These are phyloP conservation scores for Colletotrichum paranaense DNA, from an alignment of 2,329 filamentous ascomycete genomes.

Conservation along the genomic window DNA sequence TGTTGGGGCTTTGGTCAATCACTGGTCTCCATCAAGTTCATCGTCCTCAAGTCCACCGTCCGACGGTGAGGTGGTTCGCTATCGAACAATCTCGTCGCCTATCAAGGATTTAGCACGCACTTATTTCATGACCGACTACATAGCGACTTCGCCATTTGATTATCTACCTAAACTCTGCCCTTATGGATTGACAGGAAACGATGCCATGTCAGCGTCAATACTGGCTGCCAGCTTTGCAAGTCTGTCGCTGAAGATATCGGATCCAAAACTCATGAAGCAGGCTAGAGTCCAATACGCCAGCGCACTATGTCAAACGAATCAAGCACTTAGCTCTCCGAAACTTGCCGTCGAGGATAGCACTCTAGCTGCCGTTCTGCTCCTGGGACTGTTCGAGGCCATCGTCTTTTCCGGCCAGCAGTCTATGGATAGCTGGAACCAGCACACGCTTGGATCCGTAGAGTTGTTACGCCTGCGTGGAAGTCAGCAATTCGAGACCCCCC, in stretches of 20 bases:
- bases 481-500: slow-evolving; percentile 36
- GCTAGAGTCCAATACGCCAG: slow-evolving; percentile 40
- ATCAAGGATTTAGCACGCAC: slow-evolving; percentile 34
- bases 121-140: slow-evolving; percentile 42
- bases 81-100: slow-evolving; percentile 19
- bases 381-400: slow-evolving; percentile 44
- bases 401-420: slow-evolving; percentile 39
- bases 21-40: neutral
- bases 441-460: slow-evolving; percentile 41
- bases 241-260: slow-evolving; percentile 35
- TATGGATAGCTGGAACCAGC: slow-evolving; percentile 41
- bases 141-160: slow-evolving; percentile 40
- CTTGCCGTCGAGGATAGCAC: slow-evolving; percentile 40
- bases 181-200: slow-evolving; percentile 8
- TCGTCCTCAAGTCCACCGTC: slow-evolving; percentile 3
- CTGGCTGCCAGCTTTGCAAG: slow-evolving; percentile 41
- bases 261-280: slow-evolving; percentile 32
- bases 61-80: slow-evolving; percentile 8
- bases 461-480: slow-evolving; percentile 40
- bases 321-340: slow-evolving; percentile 33
- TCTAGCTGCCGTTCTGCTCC: slow-evolving; percentile 41
- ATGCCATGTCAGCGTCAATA: slow-evolving; percentile 39
- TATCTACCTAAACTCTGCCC: slow-evolving; percentile 39
- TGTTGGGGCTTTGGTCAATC: neutral
- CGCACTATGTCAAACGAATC: slow-evolving; percentile 17